These are phyloP conservation scores for Suhomyces panamericanus DNA, from an alignment of 1,139 yeast species.

Conservation along the genomic window DNA sequence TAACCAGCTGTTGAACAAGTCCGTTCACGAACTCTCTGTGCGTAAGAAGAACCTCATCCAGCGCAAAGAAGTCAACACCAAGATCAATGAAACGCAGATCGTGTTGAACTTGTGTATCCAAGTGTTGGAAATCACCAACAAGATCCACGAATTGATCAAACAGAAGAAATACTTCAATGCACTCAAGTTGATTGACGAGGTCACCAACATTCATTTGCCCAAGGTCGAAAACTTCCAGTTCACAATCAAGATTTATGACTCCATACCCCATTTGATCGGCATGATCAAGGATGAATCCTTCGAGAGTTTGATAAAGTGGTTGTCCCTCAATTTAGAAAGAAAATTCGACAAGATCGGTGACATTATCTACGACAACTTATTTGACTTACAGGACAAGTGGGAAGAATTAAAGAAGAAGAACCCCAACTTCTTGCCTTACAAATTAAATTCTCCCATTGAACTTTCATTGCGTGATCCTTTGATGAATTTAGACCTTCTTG, in stretches of 20 bases:
- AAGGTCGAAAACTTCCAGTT: conserved; percentile 76
- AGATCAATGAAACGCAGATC: conserved; percentile 62
- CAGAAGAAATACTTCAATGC: conserved; percentile 83
- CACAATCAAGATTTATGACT: conserved; percentile 65
- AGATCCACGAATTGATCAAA: conserved; percentile 77
- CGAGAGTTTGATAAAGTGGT: conserved; percentile 69
- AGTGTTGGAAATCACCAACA: conserved; percentile 82
- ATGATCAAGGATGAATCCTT: conserved; percentile 81
- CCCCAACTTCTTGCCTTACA: conserved; percentile 52
- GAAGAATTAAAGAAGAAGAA: conserved; percentile 32
- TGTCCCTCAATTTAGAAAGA: conserved; percentile 61
- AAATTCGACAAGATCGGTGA: conserved; percentile 63
- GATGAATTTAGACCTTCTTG: conserved; percentile 45
- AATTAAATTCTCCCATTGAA: conserved; percentile 86
- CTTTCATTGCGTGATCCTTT: conserved; percentile 63
- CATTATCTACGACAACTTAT: conserved; percentile 54
- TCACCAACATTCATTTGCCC: conserved; percentile 63
- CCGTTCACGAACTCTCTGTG: conserved; percentile 63
- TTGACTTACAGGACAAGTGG: conserved; percentile 62
- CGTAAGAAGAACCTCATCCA: conserved; percentile 57
- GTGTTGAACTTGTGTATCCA: conserved; percentile 71
- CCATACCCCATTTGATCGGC: conserved; percentile 75
- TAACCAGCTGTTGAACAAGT: conserved; percentile 53
- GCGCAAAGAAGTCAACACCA: conserved; percentile 56
- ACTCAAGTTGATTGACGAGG: conserved; percentile 75